These are phyloP conservation scores for Bimuria novae-zelandiae DNA, from an alignment of 2,329 filamentous ascomycete species.

Conservation along the genomic window DNA sequence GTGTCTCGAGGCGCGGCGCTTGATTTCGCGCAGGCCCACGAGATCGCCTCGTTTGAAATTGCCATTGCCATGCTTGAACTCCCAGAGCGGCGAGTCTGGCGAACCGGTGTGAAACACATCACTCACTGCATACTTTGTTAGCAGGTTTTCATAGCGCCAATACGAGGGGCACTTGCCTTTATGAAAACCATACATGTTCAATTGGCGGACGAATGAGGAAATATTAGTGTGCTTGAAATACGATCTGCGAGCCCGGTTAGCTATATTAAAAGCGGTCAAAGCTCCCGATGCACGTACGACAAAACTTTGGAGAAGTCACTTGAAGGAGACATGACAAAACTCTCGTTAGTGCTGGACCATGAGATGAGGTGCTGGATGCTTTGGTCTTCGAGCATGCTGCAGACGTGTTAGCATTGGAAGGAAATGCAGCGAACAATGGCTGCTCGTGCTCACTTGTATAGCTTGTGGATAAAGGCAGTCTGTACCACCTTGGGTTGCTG, in stretches of 20 bases:
- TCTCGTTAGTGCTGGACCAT: slow-evolving; percentile 91
- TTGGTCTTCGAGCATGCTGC: slow-evolving; percentile 93
- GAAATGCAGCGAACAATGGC: slow-evolving; percentile 7
- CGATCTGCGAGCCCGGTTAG: slow-evolving; percentile 63
- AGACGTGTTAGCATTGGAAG: slow-evolving; percentile 35
- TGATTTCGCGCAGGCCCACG: slow-evolving; percentile 90
- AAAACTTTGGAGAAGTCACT: slow-evolving; percentile 98
- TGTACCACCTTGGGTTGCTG: slow-evolving; percentile 98
- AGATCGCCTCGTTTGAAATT: slow-evolving; percentile 96
- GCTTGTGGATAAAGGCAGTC: slow-evolving; percentile 97
- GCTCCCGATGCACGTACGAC: slow-evolving; percentile 68
- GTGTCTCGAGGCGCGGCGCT: slow-evolving; percentile 89
- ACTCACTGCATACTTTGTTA: slow-evolving; percentile 68
- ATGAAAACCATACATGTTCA: slow-evolving; percentile 99
- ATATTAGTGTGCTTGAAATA: slow-evolving; percentile 99
- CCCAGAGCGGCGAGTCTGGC: slow-evolving; percentile 93
- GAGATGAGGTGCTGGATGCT: slow-evolving; percentile 94
- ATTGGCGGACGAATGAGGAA: slow-evolving; percentile 93
- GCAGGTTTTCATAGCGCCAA: slow-evolving; percentile 8
- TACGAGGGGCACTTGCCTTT: slow-evolving; percentile 69
- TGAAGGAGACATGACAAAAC: slow-evolving; percentile 98
- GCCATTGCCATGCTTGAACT: slow-evolving; percentile 97
- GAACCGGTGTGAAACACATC: slow-evolving; percentile 97
- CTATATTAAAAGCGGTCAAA: slow-evolving; percentile 33
- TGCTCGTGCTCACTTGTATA: slow-evolving; percentile 78